A percentile compares a stretch with the other conserved stretches of the same genome.
phyloP scores from a whole-genome alignment of 371 early-diverging fungal genomes.

The Rhizopus delemar region DNA sequence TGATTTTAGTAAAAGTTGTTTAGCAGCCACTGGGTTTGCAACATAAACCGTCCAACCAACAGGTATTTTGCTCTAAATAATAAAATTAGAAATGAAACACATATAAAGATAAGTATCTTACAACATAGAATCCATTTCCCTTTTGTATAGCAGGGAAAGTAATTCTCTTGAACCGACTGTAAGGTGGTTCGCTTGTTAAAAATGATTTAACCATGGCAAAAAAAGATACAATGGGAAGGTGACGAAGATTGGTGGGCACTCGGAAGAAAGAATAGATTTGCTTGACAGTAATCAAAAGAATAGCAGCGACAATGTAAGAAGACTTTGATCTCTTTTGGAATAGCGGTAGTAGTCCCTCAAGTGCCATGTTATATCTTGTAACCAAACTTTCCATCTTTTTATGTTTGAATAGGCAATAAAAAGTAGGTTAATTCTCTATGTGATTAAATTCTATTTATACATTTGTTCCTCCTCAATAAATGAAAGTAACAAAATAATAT shows the following conservation, averaged over 20 bases:
- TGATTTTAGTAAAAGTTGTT: conserved; percentile 12
- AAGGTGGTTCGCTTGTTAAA: conserved; percentile 9
- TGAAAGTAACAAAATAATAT: too few species aligned
- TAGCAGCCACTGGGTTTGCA: conserved; percentile 6
- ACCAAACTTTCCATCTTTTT: too few species aligned
- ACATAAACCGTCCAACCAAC: conserved; percentile 15
- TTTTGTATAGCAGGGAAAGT: not conserved
- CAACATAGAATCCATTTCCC: conserved; percentile 8
- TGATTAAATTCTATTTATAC: too few species aligned
- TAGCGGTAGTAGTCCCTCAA: not conserved
- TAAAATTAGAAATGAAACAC: not conserved
- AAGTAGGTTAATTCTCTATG: too few species aligned
- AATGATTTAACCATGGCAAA: conserved; percentile 15
- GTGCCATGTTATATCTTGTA: too few species aligned
- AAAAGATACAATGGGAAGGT: conserved; percentile 10
- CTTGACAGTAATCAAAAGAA: conserved; percentile 3
- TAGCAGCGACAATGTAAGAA: conserved; percentile 12
- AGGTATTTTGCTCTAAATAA: conserved; percentile 4
- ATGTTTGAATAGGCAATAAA: too few species aligned
- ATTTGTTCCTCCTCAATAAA: too few species aligned
- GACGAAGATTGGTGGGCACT: conserved; percentile 9
- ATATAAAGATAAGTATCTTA: not conserved
- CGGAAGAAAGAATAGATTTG: conserved; percentile 8
- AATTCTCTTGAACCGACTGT: conserved; percentile 1
- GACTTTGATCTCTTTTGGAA: conserved; percentile 1